Conservation (phyloP, 306 rosid species). For the Parietaria judaica region DNA sequence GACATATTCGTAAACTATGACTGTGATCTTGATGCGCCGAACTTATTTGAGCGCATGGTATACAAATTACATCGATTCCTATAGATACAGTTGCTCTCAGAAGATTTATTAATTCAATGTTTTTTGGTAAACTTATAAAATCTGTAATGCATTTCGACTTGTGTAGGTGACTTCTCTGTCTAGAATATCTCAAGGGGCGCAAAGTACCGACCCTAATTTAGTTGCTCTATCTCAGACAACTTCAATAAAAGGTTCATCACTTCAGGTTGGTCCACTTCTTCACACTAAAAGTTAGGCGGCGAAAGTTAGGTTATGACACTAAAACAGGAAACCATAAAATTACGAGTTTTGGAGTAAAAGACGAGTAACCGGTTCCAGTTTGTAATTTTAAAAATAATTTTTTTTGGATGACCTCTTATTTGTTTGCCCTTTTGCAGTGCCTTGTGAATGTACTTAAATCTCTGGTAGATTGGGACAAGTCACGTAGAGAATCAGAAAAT, state of each 20-base stretch:
- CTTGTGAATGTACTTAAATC: slow-evolving; percentile 95
- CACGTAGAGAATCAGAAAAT: slow-evolving; percentile 49
- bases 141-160: slow-evolving; percentile 23
- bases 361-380: too few relatives aligned
- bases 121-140: slow-evolving; percentile 13
- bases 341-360: too few relatives aligned
- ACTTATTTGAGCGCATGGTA: slow-evolving; percentile 98
- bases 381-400: too few relatives aligned
- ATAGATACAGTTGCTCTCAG: slow-evolving; percentile 15
- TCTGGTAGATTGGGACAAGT: slow-evolving; percentile 92
- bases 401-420: slow-evolving; percentile 24
- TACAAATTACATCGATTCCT: slow-evolving; percentile 11
- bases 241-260: slow-evolving; percentile 83
- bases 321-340: too few relatives aligned
- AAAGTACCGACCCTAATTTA: slow-evolving; percentile 70
- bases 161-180: slow-evolving; percentile 82
- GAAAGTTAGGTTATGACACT: too few relatives aligned
- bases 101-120: not conserved
- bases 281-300: slow-evolving; percentile 19
- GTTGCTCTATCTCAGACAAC: slow-evolving; percentile 64
- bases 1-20: slow-evolving; percentile 98
- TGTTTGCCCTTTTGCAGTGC: slow-evolving; percentile 49
- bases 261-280: slow-evolving; percentile 61
- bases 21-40: slow-evolving; percentile 99
- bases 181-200: slow-evolving; percentile 83